Base-by-base conservation (phyloP, 2,329 filamentous ascomycete genomes). In the Fusarium foetens region DNA sequence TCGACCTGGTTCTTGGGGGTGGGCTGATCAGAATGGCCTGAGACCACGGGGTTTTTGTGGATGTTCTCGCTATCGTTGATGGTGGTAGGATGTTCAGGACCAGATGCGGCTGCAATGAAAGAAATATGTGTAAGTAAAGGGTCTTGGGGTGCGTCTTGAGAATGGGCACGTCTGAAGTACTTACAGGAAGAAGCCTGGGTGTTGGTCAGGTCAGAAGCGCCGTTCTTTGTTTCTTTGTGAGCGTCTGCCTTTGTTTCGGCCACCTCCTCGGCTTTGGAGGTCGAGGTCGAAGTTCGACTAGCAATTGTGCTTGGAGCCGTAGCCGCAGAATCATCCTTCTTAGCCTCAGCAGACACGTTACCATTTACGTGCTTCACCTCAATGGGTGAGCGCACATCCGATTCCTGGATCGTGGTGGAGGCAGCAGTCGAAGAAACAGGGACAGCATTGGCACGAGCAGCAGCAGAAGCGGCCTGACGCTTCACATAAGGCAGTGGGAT, bases 401-500 rank as follows among this genome's bases (percentile, higher is more conserved):
- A 38, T 45, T 64, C 43, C 61, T 71, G 58, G 16, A 49, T 61
- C 43, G 69, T 42, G 52, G 62, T 63, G 53, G 54, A 64, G 46
- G 60, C 25, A 63, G 60, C 52, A 49, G 49, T 53, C 21, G 71
- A 59, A 61, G 65, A 53, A 58, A 58, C 45, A 31, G 66, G 59
- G 55, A 64, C 43, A 61, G 72, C 61, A 62, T 72, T 72, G 31
- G 77, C 69, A 61, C 80, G 76, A 55, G 77, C 77, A 36, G 80
- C 77, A 27, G 79, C 74, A 16, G 79, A 75, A 41, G 80, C 79
- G 63, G 79, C 79, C 72, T 82, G 79, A 62, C 81, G 81, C 72
- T 82, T 84, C 55, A 81, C 77, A 68, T 82, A 78, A 23, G 80
- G 80, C 68, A 84, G 71, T 53, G 82, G 82, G 49, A 84, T 79